A percentile compares a stretch with the other conserved stretches of the same genome.
phyloP scores from a whole-genome alignment of 2,329 filamentous ascomycete genomes.

The Trichoderma afroharzianum region DNA sequence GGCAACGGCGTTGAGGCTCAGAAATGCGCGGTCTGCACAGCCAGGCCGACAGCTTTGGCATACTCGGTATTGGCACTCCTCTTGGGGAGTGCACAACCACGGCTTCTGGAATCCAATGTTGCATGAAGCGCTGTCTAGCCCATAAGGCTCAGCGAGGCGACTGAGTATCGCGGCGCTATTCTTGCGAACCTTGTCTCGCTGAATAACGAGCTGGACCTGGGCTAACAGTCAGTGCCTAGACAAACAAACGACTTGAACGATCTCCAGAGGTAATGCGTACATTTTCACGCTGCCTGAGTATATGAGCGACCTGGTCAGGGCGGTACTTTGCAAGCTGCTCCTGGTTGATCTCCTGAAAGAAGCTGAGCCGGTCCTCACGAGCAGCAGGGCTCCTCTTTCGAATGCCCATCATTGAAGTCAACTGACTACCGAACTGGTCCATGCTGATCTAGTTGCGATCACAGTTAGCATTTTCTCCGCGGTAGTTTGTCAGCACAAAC shows the following conservation, averaged over 20 bases:
- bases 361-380: constrained; percentile 41
- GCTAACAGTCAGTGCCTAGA: neutral
- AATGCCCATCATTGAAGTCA: constrained; percentile 33
- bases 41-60: constrained; percentile 49
- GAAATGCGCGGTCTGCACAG: constrained; percentile 41
- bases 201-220: constrained; percentile 34
- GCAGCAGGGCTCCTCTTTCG: constrained; percentile 40
- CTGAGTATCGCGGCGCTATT: constrained; percentile 24
- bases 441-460: constrained; percentile 28
- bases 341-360: constrained; percentile 43
- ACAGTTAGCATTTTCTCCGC: constrained; percentile 14
- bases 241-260: neutral
- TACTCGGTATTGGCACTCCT: constrained; percentile 49
- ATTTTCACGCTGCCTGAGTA: constrained; percentile 49
- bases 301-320: constrained; percentile 43
- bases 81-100: constrained; percentile 35
- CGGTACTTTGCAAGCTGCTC: constrained; percentile 44
- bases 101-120: constrained; percentile 28
- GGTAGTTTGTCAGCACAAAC: neutral
- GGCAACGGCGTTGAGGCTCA: constrained; percentile 49
- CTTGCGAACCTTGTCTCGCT: constrained; percentile 26
- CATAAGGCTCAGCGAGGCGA: constrained; percentile 19
- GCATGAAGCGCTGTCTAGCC: constrained; percentile 20
- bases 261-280: constrained; percentile 35
- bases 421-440: constrained; percentile 32